Conservation (phyloP, 768 basidiomycete genomes). For the Leccinum disarticulatum region DNA sequence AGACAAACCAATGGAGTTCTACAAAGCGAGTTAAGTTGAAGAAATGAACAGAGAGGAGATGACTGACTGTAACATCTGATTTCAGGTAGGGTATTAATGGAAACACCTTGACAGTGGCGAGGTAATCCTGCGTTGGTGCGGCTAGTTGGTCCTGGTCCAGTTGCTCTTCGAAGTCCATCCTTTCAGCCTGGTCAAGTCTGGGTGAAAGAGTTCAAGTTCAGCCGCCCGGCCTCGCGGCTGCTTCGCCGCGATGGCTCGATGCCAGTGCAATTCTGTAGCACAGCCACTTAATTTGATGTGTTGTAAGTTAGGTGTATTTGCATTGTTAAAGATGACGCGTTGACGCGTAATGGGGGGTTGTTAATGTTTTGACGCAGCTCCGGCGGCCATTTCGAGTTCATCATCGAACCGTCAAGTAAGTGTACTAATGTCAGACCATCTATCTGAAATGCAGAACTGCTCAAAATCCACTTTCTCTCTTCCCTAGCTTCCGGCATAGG, state of each 20-base stretch:
- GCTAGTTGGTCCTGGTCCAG: constrained; percentile 33
- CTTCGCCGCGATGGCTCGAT: neutral
- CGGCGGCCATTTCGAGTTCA: too few species aligned
- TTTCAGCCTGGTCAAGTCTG: constrained; percentile 5
- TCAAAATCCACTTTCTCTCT: too few species aligned
- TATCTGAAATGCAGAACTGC: too few species aligned
- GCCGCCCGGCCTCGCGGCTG: neutral
- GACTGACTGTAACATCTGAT: constrained; percentile 64
- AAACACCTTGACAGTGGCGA: constrained; percentile 71
- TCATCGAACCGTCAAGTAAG: too few species aligned
- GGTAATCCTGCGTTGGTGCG: constrained; percentile 55
- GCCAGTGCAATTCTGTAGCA: neutral
- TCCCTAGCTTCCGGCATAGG: too few species aligned
- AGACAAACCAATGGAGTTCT: constrained; percentile 32
- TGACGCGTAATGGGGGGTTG: too few species aligned
- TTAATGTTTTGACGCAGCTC: too few species aligned
- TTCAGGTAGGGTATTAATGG: constrained; percentile 76
- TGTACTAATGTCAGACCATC: too few species aligned
- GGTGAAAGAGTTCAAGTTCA: neutral
- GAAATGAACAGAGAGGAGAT: constrained; percentile 13
- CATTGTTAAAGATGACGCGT: too few species aligned
- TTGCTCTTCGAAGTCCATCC: constrained; percentile 38
- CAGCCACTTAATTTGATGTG: too few species aligned
- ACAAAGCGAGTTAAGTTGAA: constrained; percentile 5
- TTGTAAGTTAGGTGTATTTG: too few species aligned